Evolutionary conservation across 441 rosid genomes (phyloP).

Genomic region (Populus trichocarpa): DNA sequence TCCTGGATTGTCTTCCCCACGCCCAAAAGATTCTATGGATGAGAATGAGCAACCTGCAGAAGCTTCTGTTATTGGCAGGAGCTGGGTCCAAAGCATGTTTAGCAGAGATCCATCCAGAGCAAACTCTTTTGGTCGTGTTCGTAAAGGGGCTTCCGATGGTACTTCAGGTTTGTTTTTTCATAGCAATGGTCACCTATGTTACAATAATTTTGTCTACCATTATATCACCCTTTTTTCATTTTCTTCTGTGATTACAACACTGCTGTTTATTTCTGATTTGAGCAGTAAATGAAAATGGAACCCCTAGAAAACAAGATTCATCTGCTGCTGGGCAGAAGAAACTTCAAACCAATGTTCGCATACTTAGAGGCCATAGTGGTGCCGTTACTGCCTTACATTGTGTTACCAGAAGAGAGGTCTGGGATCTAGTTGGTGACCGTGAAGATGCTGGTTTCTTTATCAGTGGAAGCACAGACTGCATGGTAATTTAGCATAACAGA

Average conservation of each 20-base stretch:
- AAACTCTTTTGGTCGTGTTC: constrained; percentile 75
- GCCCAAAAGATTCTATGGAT: constrained; percentile 63
- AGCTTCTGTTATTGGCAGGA: constrained; percentile 93
- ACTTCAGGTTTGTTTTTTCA: constrained; percentile 47
- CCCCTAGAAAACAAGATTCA: constrained; percentile 58
- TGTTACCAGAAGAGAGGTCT: constrained; percentile 97
- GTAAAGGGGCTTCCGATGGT: constrained; percentile 78
- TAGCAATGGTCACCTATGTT: constrained; percentile 5
- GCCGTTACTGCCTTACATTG: constrained; percentile 95
- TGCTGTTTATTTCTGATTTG: not conserved
- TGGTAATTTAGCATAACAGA: constrained; percentile 43
- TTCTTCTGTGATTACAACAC: not conserved
- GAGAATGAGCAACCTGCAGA: constrained; percentile 91
- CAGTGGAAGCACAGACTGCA: constrained; percentile 96
- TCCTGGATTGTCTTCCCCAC: constrained; percentile 83
- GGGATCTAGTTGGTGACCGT: constrained; percentile 98
- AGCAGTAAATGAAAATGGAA: constrained; percentile 20
- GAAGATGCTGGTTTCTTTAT: constrained; percentile 99
- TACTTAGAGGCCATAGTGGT: constrained; percentile 89
- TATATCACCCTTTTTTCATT: constrained; percentile 6
- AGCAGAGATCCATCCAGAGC: constrained; percentile 87
- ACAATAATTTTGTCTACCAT: not conserved
- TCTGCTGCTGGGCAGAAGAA: constrained; percentile 84
- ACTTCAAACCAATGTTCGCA: constrained; percentile 85
- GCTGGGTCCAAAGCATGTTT: constrained; percentile 99